A percentile compares a stretch with the other conserved stretches of the same genome.
Conservation (phyloP, 306 rosid genomes). For the Cucumis hystrix region DNA sequence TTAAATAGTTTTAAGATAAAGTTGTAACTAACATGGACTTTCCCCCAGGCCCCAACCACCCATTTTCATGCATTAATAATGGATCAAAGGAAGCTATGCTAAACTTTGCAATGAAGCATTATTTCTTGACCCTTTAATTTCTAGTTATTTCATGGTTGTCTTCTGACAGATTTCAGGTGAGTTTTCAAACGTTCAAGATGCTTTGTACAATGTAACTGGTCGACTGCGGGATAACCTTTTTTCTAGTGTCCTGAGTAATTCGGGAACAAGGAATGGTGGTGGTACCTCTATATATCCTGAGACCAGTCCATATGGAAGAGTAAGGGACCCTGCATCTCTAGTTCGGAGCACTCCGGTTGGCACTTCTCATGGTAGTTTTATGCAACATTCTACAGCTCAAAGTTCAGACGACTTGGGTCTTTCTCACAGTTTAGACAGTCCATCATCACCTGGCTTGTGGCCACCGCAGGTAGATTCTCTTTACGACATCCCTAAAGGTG, state of each 20-base stretch:
- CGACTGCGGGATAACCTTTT: constrained; percentile 80
- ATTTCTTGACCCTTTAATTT: not conserved
- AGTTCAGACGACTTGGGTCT: constrained; percentile 45
- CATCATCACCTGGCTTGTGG: constrained; percentile 75
- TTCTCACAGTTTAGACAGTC: constrained; percentile 41
- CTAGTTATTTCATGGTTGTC: not conserved
- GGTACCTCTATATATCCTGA: constrained; percentile 35
- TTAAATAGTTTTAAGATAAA: not conserved
- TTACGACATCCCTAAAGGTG: not conserved
- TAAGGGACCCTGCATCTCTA: constrained; percentile 34
- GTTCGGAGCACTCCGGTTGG: constrained; percentile 25
- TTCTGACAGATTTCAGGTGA: constrained; percentile 72
- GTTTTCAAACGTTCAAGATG: constrained; percentile 86
- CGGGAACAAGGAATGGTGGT: constrained; percentile 29
- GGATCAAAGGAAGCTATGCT: not conserved
- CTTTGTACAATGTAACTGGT: constrained; percentile 81
- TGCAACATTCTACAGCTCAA: constrained; percentile 35
- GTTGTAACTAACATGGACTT: not conserved
- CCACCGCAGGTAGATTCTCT: constrained; percentile 36
- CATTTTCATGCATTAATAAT: not conserved
- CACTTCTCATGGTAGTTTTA: constrained; percentile 29
- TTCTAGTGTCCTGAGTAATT: constrained; percentile 33
- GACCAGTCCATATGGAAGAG: constrained; percentile 53
- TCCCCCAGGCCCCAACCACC: not conserved
- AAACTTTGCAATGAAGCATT: not conserved